These are phyloP conservation scores for Camellia oleifera DNA, from an alignment of 179 eudicot species.

Conservation along the genomic window DNA sequence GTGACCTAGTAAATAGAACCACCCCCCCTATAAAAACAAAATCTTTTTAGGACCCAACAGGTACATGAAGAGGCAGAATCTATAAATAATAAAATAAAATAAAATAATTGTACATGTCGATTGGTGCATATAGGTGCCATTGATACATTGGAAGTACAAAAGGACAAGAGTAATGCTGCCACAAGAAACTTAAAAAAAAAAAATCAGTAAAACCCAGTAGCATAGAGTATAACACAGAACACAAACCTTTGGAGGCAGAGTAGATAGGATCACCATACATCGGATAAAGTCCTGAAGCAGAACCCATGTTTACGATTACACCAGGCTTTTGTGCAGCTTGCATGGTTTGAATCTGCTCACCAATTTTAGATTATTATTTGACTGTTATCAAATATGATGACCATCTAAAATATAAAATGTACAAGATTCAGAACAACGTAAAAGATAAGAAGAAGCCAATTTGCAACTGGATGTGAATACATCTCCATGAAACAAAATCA, in stretches of 20 bases:
- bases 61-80: slow-evolving; percentile 1
- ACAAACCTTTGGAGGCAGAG: slow-evolving; percentile 84
- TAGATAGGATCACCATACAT: slow-evolving; percentile 61
- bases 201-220: neutral
- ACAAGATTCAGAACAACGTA: neutral
- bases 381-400: neutral
- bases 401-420: slow-evolving; percentile 1
- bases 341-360: slow-evolving; percentile 69
- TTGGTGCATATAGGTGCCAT: neutral
- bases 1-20: slow-evolving; percentile 79
- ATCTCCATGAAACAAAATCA: neutral
- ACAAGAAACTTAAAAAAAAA: neutral
- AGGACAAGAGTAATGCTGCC: neutral
- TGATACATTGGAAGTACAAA: neutral
- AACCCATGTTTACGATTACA: slow-evolving; percentile 76
- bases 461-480: neutral
- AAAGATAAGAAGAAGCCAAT: neutral
- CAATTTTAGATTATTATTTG: slow-evolving; percentile 1
- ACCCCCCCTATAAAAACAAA: slow-evolving; percentile 62
- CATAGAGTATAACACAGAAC: slow-evolving; percentile 14
- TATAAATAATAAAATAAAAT: neutral
- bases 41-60: slow-evolving; percentile 16
- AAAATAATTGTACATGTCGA: neutral
- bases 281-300: slow-evolving; percentile 96
- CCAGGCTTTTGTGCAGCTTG: slow-evolving; percentile 70